These are phyloP conservation scores for Paraconiothyrium brasiliense DNA, from an alignment of 2,329 filamentous ascomycete species.

Conservation along the genomic window DNA sequence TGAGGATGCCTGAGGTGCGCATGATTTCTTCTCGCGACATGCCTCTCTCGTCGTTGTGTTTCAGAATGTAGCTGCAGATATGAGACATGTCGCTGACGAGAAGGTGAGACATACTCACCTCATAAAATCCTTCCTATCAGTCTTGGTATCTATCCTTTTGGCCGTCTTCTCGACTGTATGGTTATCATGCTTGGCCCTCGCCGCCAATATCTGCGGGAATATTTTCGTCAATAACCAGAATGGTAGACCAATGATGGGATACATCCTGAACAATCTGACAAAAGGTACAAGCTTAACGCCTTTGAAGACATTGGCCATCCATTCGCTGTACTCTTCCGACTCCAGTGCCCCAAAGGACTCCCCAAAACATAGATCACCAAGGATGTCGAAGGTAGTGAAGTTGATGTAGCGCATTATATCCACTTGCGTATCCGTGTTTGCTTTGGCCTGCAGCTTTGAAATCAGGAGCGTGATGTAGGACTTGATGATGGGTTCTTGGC, in stretches of 20 bases:
- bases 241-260: conserved; percentile 24
- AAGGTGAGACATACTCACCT: conserved; percentile 13
- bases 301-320: conserved; percentile 32
- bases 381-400: conserved; percentile 37
- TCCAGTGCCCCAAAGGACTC: conserved; percentile 39
- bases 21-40: conserved; percentile 45
- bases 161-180: conserved; percentile 25
- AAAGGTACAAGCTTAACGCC: conserved; percentile 19
- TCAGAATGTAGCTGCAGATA: conserved; percentile 23
- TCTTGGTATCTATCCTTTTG: conserved; percentile 25
- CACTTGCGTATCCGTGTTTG: conserved; percentile 12
- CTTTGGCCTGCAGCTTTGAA: conserved; percentile 21
- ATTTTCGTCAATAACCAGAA: conserved; percentile 16
- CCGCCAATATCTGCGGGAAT: conserved; percentile 18
- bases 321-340: conserved; percentile 27
- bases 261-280: conserved; percentile 18
- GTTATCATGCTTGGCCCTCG: conserved; percentile 18
- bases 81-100: not conserved
- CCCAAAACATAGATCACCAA: conserved; percentile 39
- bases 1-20: conserved; percentile 43
- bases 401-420: conserved; percentile 31
- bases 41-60: conserved; percentile 27
- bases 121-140: conserved; percentile 31
- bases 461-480: conserved; percentile 28
- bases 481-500: conserved; percentile 30